Conservation (phyloP, 2,329 filamentous ascomycete genomes). For the Colletotrichum horii region DNA sequence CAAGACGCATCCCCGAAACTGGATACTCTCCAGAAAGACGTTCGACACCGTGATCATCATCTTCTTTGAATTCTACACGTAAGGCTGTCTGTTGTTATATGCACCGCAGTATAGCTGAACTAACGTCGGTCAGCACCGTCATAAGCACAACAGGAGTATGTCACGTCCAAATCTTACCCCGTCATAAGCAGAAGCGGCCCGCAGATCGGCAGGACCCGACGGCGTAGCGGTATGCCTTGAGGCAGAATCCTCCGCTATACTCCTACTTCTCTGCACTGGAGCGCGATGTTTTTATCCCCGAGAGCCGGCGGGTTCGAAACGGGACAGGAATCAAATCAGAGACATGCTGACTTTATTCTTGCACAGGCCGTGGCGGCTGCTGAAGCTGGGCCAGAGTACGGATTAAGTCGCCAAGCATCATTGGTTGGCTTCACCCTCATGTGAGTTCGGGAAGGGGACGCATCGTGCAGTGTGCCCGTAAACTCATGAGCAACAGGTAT, state of each 20-base stretch:
- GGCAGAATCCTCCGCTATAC: neutral
- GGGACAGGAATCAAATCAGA: neutral
- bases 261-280: neutral
- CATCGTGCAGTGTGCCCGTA: neutral
- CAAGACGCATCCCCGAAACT: slow-evolving; percentile 22
- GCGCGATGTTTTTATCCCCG: neutral
- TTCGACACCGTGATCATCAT: slow-evolving; percentile 26
- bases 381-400: slow-evolving; percentile 1
- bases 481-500: slow-evolving; percentile 27
- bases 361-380: slow-evolving; percentile 16
- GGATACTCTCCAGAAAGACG: slow-evolving; percentile 19
- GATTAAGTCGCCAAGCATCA: slow-evolving; percentile 3
- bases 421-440: slow-evolving; percentile 31
- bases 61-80: slow-evolving; percentile 28
- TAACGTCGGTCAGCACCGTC: slow-evolving; percentile 1
- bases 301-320: neutral
- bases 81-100: neutral
- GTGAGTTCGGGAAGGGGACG: neutral
- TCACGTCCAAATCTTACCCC: neutral
- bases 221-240: neutral
- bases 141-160: slow-evolving; percentile 17
- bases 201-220: neutral
- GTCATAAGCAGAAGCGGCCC: neutral
- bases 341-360: neutral
- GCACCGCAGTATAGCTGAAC: neutral